Evolutionary conservation across 305 asterid species (phyloP).

Genomic region (Fraxinus paxiana): DNA sequence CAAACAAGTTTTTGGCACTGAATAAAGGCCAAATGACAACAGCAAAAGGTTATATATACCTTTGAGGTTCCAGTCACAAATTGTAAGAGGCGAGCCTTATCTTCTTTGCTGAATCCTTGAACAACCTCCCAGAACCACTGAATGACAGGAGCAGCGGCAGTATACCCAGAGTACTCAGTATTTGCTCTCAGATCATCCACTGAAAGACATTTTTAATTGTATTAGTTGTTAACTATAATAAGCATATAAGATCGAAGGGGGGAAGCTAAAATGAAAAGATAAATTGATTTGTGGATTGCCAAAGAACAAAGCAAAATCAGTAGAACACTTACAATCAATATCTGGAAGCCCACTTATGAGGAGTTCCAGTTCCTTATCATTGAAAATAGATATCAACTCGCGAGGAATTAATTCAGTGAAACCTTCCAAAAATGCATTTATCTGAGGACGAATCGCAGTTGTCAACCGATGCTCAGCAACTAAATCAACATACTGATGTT

Average conservation of each 20-base stretch:
- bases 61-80: slow-evolving; percentile 95
- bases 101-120: slow-evolving; percentile 89
- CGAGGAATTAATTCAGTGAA: slow-evolving; percentile 68
- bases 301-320: not conserved
- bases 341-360: slow-evolving; percentile 93
- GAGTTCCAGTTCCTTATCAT: slow-evolving; percentile 90
- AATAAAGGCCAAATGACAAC: slow-evolving; percentile 16
- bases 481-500: slow-evolving; percentile 89
- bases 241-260: not conserved
- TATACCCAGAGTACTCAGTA: slow-evolving; percentile 83
- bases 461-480: slow-evolving; percentile 93
- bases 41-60: slow-evolving; percentile 36
- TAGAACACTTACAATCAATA: slow-evolving; percentile 66
- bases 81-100: slow-evolving; percentile 86
- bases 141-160: slow-evolving; percentile 79
- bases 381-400: slow-evolving; percentile 77
- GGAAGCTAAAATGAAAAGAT: not conserved
- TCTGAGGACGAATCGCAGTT: slow-evolving; percentile 94
- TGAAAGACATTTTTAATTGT: slow-evolving; percentile 30
- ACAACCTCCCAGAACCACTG: slow-evolving; percentile 98
- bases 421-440: slow-evolving; percentile 90
- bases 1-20: not conserved
- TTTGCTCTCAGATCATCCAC: slow-evolving; percentile 96
- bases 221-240: slow-evolving; percentile 4
- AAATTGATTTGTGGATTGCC: not conserved